A percentile compares a stretch with the other conserved stretches of the same genome.
Conservation (phyloP, 768 basidiomycete species). For the Pleurotus eryngii region DNA sequence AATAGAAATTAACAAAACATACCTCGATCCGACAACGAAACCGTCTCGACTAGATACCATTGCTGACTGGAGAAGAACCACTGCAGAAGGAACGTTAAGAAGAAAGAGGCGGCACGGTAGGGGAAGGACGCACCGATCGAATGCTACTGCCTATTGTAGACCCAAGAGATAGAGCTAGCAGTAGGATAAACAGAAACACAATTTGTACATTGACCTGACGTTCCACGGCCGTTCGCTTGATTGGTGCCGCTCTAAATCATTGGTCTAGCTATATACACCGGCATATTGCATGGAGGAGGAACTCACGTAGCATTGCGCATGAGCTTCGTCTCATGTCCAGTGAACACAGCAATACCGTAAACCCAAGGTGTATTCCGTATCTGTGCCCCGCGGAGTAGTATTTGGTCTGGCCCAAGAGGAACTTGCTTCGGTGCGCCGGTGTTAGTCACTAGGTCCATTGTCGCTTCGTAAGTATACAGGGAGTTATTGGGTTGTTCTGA, state of each 20-base stretch:
- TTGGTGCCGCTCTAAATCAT: conserved; percentile 76
- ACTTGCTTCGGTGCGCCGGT: conserved; percentile 70
- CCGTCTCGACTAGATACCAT: conserved; percentile 83
- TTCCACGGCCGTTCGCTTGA: conserved; percentile 96
- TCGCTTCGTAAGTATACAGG: conserved; percentile 91
- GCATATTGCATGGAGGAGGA: neutral
- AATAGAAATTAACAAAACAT: conserved; percentile 17
- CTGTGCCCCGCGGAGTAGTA: conserved; percentile 92
- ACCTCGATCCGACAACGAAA: conserved; percentile 64
- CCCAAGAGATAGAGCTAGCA: conserved; percentile 84
- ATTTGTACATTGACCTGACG: conserved; percentile 95
- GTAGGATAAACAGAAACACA: conserved; percentile 86
- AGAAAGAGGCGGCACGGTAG: neutral
- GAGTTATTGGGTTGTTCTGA: conserved; percentile 98
- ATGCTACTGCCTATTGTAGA: conserved; percentile 93
- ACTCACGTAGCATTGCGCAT: conserved; percentile 97
- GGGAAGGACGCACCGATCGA: conserved; percentile 37
- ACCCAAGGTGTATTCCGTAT: conserved; percentile 95
- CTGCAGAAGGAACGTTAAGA: neutral
- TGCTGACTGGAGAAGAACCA: conserved; percentile 87
- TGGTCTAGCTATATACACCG: neutral
- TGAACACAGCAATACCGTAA: conserved; percentile 91
- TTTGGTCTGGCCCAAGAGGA: conserved; percentile 91
- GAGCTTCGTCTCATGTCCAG: conserved; percentile 96
- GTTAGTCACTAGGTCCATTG: conserved; percentile 59